These are phyloP conservation scores for Diplodia scrobiculata DNA, from an alignment of 2,329 filamentous ascomycete genomes.

Conservation along the genomic window DNA sequence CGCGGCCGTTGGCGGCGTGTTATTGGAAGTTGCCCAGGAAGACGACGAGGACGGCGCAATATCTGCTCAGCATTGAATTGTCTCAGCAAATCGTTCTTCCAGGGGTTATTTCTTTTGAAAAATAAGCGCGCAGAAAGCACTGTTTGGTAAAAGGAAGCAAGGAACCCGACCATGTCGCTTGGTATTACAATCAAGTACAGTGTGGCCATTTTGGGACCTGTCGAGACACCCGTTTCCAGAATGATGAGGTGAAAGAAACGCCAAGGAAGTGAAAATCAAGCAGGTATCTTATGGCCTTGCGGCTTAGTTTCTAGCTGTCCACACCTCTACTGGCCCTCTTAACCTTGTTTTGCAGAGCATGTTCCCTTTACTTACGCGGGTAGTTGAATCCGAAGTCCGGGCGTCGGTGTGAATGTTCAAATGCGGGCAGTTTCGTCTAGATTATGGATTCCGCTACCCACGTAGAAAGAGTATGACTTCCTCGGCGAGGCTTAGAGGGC, in stretches of 20 bases:
- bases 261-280: background rate
- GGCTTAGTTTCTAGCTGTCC: background rate
- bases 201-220: background rate
- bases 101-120: background rate
- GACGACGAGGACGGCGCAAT: slow-evolving; percentile 29
- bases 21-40: slow-evolving; percentile 29
- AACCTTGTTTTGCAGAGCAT: no score
- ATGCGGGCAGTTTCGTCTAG: no score
- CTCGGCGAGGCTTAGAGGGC: background rate
- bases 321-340: background rate
- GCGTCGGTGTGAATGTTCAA: no score
- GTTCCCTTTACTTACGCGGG: no score
- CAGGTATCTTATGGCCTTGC: background rate
- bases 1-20: background rate
- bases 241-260: background rate
- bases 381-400: no score
- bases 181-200: background rate
- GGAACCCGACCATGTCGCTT: background rate
- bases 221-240: background rate
- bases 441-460: no score
- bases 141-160: background rate
- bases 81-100: background rate
- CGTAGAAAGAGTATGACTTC: no score
- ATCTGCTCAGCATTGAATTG: slow-evolving; percentile 1
- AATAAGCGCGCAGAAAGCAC: background rate